Evolutionary conservation across 192 early-diverging fungal species (phyloP).

Genomic region (Phlyctochytrium planicorne): DNA sequence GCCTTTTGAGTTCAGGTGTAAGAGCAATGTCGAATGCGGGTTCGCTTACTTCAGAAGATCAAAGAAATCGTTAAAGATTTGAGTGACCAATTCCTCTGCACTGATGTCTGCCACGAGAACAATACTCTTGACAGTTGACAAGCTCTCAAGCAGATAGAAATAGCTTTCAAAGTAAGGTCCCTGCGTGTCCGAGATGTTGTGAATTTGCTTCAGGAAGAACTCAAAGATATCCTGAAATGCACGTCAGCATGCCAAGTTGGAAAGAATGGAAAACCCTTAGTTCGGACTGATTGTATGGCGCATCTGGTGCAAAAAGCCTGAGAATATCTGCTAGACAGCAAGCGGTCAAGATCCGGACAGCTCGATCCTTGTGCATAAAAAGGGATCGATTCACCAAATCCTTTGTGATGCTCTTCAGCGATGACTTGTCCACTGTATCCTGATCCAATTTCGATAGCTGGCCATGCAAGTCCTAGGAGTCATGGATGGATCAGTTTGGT

Average conservation of each 20-base stretch:
- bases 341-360: slow-evolving; percentile 65
- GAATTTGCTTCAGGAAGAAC: slow-evolving; percentile 78
- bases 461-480: background rate
- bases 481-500: background rate
- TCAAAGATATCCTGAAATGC: slow-evolving; percentile 68
- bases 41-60: slow-evolving; percentile 55
- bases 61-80: slow-evolving; percentile 74
- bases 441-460: slow-evolving; percentile 30
- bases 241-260: background rate
- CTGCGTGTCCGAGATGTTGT: slow-evolving; percentile 54
- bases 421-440: slow-evolving; percentile 63
- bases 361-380: slow-evolving; percentile 75
- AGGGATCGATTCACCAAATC: slow-evolving; percentile 70
- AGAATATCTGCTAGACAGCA: slow-evolving; percentile 93
- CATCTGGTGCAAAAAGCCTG: slow-evolving; percentile 89
- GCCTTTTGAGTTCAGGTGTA: slow-evolving; percentile 30
- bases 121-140: slow-evolving; percentile 81
- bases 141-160: slow-evolving; percentile 85
- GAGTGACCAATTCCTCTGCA: slow-evolving; percentile 70
- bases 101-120: slow-evolving; percentile 79
- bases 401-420: slow-evolving; percentile 62
- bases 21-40: background rate
- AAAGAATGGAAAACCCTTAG: slow-evolving; percentile 59
- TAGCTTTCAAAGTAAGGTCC: slow-evolving; percentile 69
- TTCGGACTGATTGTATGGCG: slow-evolving; percentile 78